A percentile compares a stretch with the other conserved stretches of the same genome.
Conservation (phyloP, 2,329 filamentous ascomycete species). For the Biscogniauxia marginata region DNA sequence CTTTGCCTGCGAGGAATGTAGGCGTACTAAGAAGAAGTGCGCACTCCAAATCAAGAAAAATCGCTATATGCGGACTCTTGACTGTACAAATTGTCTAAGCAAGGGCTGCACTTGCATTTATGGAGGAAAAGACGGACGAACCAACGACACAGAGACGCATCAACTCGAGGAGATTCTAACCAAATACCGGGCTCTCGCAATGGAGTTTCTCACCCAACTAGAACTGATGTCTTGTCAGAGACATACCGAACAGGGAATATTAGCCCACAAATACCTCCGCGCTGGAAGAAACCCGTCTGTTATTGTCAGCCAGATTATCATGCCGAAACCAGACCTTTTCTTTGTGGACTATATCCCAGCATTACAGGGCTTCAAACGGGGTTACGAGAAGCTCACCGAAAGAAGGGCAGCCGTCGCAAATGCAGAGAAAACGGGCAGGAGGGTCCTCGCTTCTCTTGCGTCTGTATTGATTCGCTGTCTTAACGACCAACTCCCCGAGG, state of each 20-base stretch:
- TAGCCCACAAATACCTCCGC: neutral
- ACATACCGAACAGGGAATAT: neutral
- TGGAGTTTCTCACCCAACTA: neutral
- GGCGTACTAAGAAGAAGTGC: neutral
- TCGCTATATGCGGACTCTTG: neutral
- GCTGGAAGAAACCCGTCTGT: neutral
- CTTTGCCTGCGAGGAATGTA: neutral
- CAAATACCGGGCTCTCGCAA: neutral
- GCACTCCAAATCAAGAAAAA: conserved; percentile 5
- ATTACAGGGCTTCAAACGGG: neutral
- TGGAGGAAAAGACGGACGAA: neutral
- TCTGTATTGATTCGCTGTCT: no score
- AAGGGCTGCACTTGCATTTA: neutral
- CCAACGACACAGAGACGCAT: neutral
- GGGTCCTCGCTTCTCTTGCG: neutral
- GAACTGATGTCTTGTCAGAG: neutral
- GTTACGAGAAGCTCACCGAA: neutral
- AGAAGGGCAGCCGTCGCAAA: neutral
- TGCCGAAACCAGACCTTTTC: neutral
- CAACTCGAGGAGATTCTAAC: neutral
- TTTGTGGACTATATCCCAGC: neutral
- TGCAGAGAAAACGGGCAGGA: neutral
- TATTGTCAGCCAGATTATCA: neutral
- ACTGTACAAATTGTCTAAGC: neutral
- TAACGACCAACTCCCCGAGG: no score